Percentiles rank a stretch among this genome's conserved stretches.
Evolutionary conservation across 805 yeast genomes (phyloP).

Genomic region (Cyberlindnera veronae): DNA sequence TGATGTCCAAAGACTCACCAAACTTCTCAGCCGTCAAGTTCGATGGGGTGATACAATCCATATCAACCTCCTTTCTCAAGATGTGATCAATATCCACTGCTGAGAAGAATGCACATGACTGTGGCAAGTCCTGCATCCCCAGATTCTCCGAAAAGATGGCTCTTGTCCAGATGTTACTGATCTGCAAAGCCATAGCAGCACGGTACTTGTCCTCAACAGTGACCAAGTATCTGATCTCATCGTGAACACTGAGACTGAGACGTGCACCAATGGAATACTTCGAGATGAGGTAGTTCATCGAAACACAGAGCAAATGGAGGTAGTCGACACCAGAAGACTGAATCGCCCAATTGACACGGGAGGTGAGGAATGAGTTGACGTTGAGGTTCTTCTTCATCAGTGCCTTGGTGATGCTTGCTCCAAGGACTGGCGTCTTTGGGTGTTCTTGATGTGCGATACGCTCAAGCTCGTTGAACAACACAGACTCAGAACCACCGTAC

Average conservation of each 20-base stretch:
- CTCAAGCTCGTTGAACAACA: conserved; percentile 86
- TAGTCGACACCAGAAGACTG: conserved; percentile 98
- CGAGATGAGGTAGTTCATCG: conserved; percentile 79
- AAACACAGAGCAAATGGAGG: conserved; percentile 73
- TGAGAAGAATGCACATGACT: conserved; percentile 92
- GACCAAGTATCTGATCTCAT: conserved; percentile 82
- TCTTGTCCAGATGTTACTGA: conserved; percentile 92
- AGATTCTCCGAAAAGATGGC: conserved; percentile 92
- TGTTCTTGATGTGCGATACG: conserved; percentile 74
- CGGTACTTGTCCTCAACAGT: conserved; percentile 69
- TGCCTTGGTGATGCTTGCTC: conserved; percentile 91
- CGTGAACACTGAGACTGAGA: conserved; percentile 86
- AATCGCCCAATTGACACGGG: conserved; percentile 95
- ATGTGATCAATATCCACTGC: conserved; percentile 89
- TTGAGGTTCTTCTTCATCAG: conserved; percentile 62
- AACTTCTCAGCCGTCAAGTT: conserved; percentile 65
- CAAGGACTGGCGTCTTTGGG: conserved; percentile 88
- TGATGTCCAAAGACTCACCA: conserved; percentile 75
- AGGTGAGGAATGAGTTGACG: conserved; percentile 69
- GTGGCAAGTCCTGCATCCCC: conserved; percentile 88
- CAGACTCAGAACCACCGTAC: conserved; percentile 92
- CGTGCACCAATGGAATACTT: conserved; percentile 70
- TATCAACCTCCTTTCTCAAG: conserved; percentile 86
- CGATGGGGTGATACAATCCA: conserved; percentile 91
- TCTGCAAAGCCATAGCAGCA: conserved; percentile 80